These are phyloP conservation scores for Pichia sp. DNA, from an alignment of 1,139 yeast species.

Conservation along the genomic window DNA sequence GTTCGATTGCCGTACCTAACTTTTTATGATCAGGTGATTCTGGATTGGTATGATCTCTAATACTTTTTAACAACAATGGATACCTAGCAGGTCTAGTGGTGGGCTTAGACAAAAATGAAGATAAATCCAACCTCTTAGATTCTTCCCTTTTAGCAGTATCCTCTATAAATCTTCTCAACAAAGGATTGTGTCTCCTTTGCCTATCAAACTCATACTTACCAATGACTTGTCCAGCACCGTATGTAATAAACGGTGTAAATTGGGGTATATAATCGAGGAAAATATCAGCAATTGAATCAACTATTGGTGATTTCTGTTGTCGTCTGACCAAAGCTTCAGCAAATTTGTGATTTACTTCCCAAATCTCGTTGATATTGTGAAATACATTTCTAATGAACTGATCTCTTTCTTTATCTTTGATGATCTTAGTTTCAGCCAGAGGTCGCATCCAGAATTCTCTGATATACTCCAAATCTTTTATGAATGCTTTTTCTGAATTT, in stretches of 20 bases:
- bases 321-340: slow-evolving; percentile 88
- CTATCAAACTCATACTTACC: slow-evolving; percentile 95
- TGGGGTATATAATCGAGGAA: slow-evolving; percentile 77
- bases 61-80: slow-evolving; percentile 78
- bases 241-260: slow-evolving; percentile 87
- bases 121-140: slow-evolving; percentile 83
- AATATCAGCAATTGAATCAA: slow-evolving; percentile 81
- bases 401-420: slow-evolving; percentile 85
- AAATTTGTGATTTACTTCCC: slow-evolving; percentile 74
- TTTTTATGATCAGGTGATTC: slow-evolving; percentile 71
- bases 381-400: slow-evolving; percentile 89
- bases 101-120: slow-evolving; percentile 91
- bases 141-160: slow-evolving; percentile 89
- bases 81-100: slow-evolving; percentile 95
- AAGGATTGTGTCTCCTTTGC: slow-evolving; percentile 84
- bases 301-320: slow-evolving; percentile 84
- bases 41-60: slow-evolving; percentile 73
- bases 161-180: slow-evolving; percentile 87
- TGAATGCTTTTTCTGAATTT: slow-evolving; percentile 91
- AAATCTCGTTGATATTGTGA: slow-evolving; percentile 83
- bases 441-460: slow-evolving; percentile 95
- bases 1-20: slow-evolving; percentile 68
- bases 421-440: slow-evolving; percentile 74
- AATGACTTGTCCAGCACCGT: slow-evolving; percentile 94
- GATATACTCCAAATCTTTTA: slow-evolving; percentile 87